Conservation (phyloP, 495 filamentous ascomycete genomes). For the Podospora pseudopauciseta region DNA sequence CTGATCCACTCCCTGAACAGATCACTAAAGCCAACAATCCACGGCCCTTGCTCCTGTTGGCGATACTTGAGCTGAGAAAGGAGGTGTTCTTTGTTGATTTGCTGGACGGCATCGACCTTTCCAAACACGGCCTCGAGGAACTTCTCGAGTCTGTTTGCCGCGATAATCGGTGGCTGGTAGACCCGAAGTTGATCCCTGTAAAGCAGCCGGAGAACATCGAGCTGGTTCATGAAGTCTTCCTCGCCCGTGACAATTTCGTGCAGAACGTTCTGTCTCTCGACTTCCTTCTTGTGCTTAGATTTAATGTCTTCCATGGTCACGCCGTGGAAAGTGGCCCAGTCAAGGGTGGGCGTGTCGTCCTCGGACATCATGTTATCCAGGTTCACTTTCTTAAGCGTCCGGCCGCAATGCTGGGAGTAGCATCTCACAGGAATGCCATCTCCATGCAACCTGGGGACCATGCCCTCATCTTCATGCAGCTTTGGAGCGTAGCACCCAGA, state of each 20-base stretch:
- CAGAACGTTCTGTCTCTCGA: constrained; percentile 88
- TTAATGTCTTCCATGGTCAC: constrained; percentile 72
- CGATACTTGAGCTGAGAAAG: constrained; percentile 94
- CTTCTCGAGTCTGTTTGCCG: constrained; percentile 63
- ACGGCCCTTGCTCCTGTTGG: constrained; percentile 94
- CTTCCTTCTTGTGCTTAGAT: constrained; percentile 72
- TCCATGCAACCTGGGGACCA: constrained; percentile 31
- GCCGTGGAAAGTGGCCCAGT: constrained; percentile 91
- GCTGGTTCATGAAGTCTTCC: constrained; percentile 81
- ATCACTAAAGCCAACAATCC: constrained; percentile 90
- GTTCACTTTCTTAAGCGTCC: constrained; percentile 92
- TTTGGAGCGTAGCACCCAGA: constrained; percentile 85
- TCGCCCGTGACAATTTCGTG: constrained; percentile 96
- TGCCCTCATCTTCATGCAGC: constrained; percentile 67
- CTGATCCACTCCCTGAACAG: constrained; percentile 99
- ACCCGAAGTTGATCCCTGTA: constrained; percentile 78
- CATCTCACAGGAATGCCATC: constrained; percentile 66
- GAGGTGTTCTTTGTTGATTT: constrained; percentile 91
- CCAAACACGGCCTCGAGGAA: constrained; percentile 88
- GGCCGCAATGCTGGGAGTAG: constrained; percentile 90
- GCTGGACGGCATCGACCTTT: constrained; percentile 81
- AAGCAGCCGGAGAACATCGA: constrained; percentile 76
- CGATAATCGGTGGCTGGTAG: constrained; percentile 77
- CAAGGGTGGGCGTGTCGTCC: constrained; percentile 64
- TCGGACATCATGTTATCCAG: constrained; percentile 65